Evolutionary conservation across 1,284 basidiomycete species (phyloP).

Genomic region (Xerocomus nothofagi): DNA sequence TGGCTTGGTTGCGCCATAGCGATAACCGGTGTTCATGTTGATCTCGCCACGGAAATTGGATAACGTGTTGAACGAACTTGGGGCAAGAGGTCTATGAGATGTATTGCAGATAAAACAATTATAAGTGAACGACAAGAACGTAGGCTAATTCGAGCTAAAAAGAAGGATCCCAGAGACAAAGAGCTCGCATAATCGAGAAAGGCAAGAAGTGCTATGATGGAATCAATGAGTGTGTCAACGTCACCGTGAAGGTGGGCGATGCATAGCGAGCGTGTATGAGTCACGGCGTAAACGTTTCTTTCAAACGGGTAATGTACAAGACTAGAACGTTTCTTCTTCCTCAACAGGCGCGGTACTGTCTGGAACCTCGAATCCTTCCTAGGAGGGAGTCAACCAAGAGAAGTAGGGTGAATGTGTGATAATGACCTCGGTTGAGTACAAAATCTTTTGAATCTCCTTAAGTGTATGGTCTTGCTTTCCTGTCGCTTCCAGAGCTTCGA

Average conservation of each 20-base stretch:
- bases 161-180: slow-evolving; percentile 2
- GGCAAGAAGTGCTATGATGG: slow-evolving; percentile 6
- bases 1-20: too few relatives aligned
- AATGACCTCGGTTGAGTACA: slow-evolving; percentile 92
- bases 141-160: slow-evolving; percentile 21
- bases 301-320: slow-evolving; percentile 14
- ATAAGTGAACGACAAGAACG: slow-evolving; percentile 22
- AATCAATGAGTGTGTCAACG: slow-evolving; percentile 21
- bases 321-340: slow-evolving; percentile 61
- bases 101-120: slow-evolving; percentile 32
- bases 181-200: slow-evolving; percentile 9
- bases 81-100: slow-evolving; percentile 24
- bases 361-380: slow-evolving; percentile 76
- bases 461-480: slow-evolving; percentile 71
- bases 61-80: neutral
- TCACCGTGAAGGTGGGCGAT: slow-evolving; percentile 5
- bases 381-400: slow-evolving; percentile 13
- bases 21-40: too few relatives aligned
- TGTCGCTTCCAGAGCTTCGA: slow-evolving; percentile 59
- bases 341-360: slow-evolving; percentile 45
- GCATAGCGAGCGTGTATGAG: slow-evolving; percentile 5
- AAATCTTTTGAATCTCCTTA: slow-evolving; percentile 86
- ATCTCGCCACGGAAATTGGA: neutral
- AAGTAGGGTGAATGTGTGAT: neutral
- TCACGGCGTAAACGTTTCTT: slow-evolving; percentile 6